Evolutionary conservation across 2,329 filamentous ascomycete genomes (phyloP).

Genomic region (Pyrenophora graminea): DNA sequence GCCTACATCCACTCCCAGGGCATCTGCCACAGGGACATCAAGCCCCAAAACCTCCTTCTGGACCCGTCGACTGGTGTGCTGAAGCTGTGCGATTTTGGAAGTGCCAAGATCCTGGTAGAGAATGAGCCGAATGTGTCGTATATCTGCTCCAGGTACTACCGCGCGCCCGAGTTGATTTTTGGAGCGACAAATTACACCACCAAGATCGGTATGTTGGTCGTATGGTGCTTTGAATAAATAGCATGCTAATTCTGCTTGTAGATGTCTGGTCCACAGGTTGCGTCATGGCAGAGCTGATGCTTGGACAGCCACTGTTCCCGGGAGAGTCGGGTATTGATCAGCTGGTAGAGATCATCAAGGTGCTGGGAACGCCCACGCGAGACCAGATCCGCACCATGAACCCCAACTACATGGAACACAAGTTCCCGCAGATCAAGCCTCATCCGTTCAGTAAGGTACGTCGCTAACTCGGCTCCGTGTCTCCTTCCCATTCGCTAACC

Average conservation of each 20-base stretch:
- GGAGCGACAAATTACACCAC: constrained; percentile 99
- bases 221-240: constrained; percentile 7
- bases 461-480: constrained; percentile 1
- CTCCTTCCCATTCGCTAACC: constrained; percentile 4
- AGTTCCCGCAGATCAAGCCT: constrained; percentile 99
- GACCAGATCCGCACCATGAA: constrained; percentile 99
- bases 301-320: constrained; percentile 95
- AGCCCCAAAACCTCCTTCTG: constrained; percentile 94
- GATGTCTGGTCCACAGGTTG: constrained; percentile 99
- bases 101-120: constrained; percentile 96
- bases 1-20: constrained; percentile 99
- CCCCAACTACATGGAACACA: constrained; percentile 99
- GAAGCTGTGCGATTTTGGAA: constrained; percentile 98
- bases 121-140: constrained; percentile 99
- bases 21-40: constrained; percentile 99
- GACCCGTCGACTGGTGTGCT: constrained; percentile 89
- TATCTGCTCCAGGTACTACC: constrained; percentile 99
- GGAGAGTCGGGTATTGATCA: constrained; percentile 99
- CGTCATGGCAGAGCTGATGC: constrained; percentile 99
- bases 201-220: constrained; percentile 83
- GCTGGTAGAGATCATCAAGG: constrained; percentile 98
- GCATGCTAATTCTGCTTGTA: constrained; percentile 49
- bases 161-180: constrained; percentile 96
- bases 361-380: constrained; percentile 91
- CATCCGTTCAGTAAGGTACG: constrained; percentile 92